Percentiles rank a stretch among this genome's conserved stretches.
These are phyloP conservation scores for Oligophagozyma castellii DNA, from an alignment of 1,139 yeast species.

Conservation along the genomic window DNA sequence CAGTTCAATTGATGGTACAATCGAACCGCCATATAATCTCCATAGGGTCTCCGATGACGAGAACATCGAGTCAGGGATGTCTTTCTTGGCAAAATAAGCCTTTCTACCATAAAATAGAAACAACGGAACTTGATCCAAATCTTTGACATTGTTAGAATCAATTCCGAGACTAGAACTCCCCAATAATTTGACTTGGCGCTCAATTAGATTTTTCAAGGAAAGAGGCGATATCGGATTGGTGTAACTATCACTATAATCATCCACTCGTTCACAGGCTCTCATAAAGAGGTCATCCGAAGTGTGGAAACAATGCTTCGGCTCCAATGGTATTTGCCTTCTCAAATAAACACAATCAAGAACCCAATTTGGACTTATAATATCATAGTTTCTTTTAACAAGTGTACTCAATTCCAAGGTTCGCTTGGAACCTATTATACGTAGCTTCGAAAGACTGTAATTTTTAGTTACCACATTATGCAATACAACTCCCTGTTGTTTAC, in stretches of 20 bases:
- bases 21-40: slow-evolving; percentile 18
- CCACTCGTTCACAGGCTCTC: slow-evolving; percentile 26
- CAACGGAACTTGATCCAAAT: slow-evolving; percentile 10
- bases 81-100: slow-evolving; percentile 20
- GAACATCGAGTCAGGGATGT: slow-evolving; percentile 3
- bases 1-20: slow-evolving; percentile 8
- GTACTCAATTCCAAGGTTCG: slow-evolving; percentile 33
- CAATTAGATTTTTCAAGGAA: slow-evolving; percentile 23
- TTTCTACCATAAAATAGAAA: slow-evolving; percentile 19
- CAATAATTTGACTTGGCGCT: slow-evolving; percentile 6
- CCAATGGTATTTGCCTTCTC: slow-evolving; percentile 36
- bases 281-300: slow-evolving; percentile 23
- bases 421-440: slow-evolving; percentile 35
- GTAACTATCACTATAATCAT: slow-evolving; percentile 44
- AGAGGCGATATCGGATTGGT: too few species aligned
- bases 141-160: slow-evolving; percentile 3
- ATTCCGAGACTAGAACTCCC: neutral
- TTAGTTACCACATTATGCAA: slow-evolving; percentile 17
- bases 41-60: too few species aligned
- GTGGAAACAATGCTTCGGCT: slow-evolving; percentile 41
- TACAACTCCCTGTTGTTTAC: slow-evolving; percentile 38
- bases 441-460: slow-evolving; percentile 4
- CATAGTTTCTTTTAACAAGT: slow-evolving; percentile 35
- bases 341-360: slow-evolving; percentile 46
- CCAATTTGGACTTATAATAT: slow-evolving; percentile 60